Conservation (phyloP, 495 filamentous ascomycete genomes). For the Aspergillus affinis region DNA sequence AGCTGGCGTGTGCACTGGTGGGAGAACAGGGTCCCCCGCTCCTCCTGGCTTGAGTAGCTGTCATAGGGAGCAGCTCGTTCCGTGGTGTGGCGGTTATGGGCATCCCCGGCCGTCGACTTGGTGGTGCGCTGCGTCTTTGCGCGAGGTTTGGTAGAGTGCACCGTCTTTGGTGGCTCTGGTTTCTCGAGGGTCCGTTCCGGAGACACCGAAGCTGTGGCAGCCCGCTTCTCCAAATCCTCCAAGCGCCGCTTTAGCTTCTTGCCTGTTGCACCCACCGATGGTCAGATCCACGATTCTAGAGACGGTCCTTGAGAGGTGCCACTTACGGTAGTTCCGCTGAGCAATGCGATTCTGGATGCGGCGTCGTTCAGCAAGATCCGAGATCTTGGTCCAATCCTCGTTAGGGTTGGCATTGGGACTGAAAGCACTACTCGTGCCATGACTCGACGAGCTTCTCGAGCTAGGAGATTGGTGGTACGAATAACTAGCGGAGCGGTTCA, state of each 20-base stretch:
- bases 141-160: conserved; percentile 42
- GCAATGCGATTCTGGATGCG: conserved; percentile 98
- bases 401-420: conserved; percentile 94
- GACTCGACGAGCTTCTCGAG: conserved; percentile 62
- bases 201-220: conserved; percentile 75
- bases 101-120: conserved; percentile 40
- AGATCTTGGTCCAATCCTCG: conserved; percentile 99
- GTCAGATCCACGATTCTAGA: not conserved
- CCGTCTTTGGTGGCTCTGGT: conserved; percentile 45
- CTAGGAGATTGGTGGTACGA: conserved; percentile 32
- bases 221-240: conserved; percentile 92
- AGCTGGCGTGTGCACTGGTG: conserved; percentile 71
- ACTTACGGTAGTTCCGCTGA: conserved; percentile 97
- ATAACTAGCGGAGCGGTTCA: conserved; percentile 41
- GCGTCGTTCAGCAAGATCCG: conserved; percentile 88
- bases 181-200: conserved; percentile 63
- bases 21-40: conserved; percentile 56
- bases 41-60: conserved; percentile 45
- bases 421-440: conserved; percentile 92
- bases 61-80: conserved; percentile 34
- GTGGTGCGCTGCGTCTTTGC: conserved; percentile 39
- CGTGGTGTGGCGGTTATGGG: conserved; percentile 31
- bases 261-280: conserved; percentile 51
- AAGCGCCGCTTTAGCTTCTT: conserved; percentile 98
- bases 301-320: conserved; percentile 4